Base-by-base conservation (phyloP, 257 asterid genomes). In the Capsicum baccatum region DNA sequence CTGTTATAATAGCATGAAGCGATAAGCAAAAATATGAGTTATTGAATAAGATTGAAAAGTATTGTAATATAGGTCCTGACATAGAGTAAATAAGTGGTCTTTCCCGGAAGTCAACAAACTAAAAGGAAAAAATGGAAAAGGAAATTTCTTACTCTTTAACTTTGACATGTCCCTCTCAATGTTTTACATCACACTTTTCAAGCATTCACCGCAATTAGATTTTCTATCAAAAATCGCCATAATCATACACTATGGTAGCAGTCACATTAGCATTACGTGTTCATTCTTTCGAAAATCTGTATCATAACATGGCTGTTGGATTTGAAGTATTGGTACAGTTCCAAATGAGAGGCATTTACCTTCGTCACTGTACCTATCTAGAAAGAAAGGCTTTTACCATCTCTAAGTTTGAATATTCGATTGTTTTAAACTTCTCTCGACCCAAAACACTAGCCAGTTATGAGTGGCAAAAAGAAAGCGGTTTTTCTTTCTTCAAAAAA, bases 331-430 rank as follows among this genome's bases (percentile, higher is more conserved):
- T 58, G 63, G 63, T 58, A 58, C 63, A 17, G 21, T 16, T 58
- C 16, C 63, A 16, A 58, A 6, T 58, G 78, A 39, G 78, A 39
- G 78, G 8, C 78, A 66, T 69, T 37, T 69, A 69, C 54, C 78
- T 69, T 69, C 33, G 33, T 39, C 14, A 35, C 10, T 3, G 2
- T 69, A 33, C 78, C 26, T 68, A 15, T 68, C 21, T 68, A 39
- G 21, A 9, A 39, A 14, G 54, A 39, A 15, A 39, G 54, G 54
- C 54, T 14, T 39, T 39, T 68, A 39, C 26, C 54, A 68, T 68
- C 76, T 68, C 26, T 37, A 68, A 15, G 33, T 68, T 68, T 68
- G 54, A 69, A n/a, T 69, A 13, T 39, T 3, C 54, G 33, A 39
- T 69, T 67, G 19, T 37, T 69, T 69, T 15, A 69, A 39, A 39